Evolutionary conservation across 1,284 basidiomycete species (phyloP), one percentile per base, ranked within the genome.

Genomic region (Cutaneotrichosporon cyanovorans): DNA sequence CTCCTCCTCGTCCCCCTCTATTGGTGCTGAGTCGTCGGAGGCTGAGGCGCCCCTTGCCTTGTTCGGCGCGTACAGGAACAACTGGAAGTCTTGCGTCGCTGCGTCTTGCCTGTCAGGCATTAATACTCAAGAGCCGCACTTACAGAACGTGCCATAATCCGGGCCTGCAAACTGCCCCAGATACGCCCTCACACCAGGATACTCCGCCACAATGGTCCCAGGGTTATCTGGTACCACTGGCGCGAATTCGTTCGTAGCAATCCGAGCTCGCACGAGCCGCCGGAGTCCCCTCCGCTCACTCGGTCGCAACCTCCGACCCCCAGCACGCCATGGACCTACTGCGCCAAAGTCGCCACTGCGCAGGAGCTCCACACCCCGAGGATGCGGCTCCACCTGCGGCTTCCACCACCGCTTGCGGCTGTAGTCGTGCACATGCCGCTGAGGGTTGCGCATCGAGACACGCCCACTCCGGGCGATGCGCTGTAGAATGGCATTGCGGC

Each of bases 311-410:
- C 41, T 40, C n/a, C 22, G 19, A 22, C 9, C 38, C 54, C 57
- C 23, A 38, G 45, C 12, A 53, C 48, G 9, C 54, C 53, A 57
- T 36, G 74, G 73, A 18, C 73, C 72, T 28, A 84, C 74, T 43
- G 79, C 74, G 6, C 92, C 91, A 70, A 95, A 97, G 45, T 95
- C 88, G 39, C 92, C 92, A 50, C 82, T 76, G 53, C 78, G 77
- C 5, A 88, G 75, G 8, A 97, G 75, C 39, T 80, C 76, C 8
- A 82, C 64, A 0, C 92, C 92, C 10, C 74, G 76, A 35, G 79
- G 66, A 64, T 87, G 78, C 1, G 91, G 87, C 51, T 83, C 77
- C 2, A 68, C 80, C 38, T 80, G 76, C 25, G 76, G 71, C 38
- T 72, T 66, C 59, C 66, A 73, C 65, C 66, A 72, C 16, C 54